These are phyloP conservation scores for Terfezia boudieri DNA, from an alignment of 495 filamentous ascomycete species.

Conservation along the genomic window DNA sequence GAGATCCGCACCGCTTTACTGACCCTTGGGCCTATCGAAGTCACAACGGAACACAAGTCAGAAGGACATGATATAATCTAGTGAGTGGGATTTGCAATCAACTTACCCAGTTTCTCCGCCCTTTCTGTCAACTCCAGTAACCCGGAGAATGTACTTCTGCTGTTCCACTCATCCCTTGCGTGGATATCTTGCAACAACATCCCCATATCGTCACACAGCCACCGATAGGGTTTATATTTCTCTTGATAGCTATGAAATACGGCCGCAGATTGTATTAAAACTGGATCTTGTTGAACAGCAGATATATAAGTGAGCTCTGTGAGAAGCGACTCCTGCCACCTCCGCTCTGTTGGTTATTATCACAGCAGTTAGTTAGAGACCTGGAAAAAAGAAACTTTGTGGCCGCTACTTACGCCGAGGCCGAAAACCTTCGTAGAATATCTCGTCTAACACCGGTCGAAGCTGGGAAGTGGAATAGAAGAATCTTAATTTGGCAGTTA, in stretches of 20 bases:
- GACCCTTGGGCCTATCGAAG: too few relatives aligned
- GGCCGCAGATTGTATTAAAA: not conserved
- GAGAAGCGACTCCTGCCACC: not conserved
- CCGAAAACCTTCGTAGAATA: not conserved
- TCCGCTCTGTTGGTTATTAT: not conserved
- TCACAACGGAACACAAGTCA: too few relatives aligned
- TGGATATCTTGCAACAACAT: not conserved
- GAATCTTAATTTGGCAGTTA: too few relatives aligned
- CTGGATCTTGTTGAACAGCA: not conserved
- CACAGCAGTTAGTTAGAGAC: not conserved
- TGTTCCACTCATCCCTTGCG: not conserved
- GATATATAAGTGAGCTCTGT: not conserved
- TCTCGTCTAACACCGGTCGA: too few relatives aligned
- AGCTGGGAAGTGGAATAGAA: too few relatives aligned
- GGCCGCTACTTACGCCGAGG: not conserved
- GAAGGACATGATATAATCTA: too few relatives aligned
- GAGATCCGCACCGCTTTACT: too few relatives aligned
- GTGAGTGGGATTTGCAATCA: too few relatives aligned
- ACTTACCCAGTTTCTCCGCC: not conserved
- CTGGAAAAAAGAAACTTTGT: not conserved
- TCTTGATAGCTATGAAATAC: not conserved
- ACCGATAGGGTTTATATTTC: not conserved
- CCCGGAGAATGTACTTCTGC: not conserved
- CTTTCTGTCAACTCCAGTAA: not conserved
- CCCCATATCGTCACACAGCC: not conserved